Evolutionary conservation across 2,329 filamentous ascomycete species (phyloP), one percentile per base, ranked within the genome.

Genomic region (Alternaria infectoria): DNA sequence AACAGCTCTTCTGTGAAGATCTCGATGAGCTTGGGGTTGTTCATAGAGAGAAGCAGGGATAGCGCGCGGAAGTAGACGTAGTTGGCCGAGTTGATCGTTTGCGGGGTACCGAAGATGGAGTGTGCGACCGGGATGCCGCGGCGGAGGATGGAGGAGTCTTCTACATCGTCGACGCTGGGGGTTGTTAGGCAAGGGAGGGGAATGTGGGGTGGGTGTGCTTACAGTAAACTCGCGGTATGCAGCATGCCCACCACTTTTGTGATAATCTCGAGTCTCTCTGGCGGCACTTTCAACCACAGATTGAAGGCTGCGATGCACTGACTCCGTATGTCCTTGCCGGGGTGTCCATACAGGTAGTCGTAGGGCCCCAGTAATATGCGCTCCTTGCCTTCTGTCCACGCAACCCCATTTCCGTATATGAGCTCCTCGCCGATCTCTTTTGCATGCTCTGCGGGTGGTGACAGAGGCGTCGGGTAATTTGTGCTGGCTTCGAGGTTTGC

Each of bases 41-140:
- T 83, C 59, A 97, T 87, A 70, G 87, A 88, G 68, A 90, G 85
- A 10, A 96, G 83, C 79, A 95, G 91, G 69, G 91, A 88, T 52
- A 96, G 85, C 0, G 92, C 93, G 70, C 86, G 84, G 78, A 96
- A 96, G 83, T 96, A 96, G 62, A 95, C 88, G 81, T 96, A 96
- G 81, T 96, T 97, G 67, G 93, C 92, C 54, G 90, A 91, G 81
- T 97, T 97, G 81, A 97, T 96, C 46, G 93, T 96, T 80, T 97
- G 93, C 6, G 93, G 89, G 4, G 91, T 89, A 65, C 93, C 93
- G 75, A 94, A 97, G 71, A 97, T 93, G 77, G 85, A 88, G 81
- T 97, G 92, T 4, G 93, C 91, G 19, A 95, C 93, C 12, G 93
- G 93, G 43, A 92, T 86, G 45, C 93, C 93, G 44, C 93, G 87